Conservation (phyloP, 1,284 basidiomycete genomes). For the Schizophyllum amplum region DNA sequence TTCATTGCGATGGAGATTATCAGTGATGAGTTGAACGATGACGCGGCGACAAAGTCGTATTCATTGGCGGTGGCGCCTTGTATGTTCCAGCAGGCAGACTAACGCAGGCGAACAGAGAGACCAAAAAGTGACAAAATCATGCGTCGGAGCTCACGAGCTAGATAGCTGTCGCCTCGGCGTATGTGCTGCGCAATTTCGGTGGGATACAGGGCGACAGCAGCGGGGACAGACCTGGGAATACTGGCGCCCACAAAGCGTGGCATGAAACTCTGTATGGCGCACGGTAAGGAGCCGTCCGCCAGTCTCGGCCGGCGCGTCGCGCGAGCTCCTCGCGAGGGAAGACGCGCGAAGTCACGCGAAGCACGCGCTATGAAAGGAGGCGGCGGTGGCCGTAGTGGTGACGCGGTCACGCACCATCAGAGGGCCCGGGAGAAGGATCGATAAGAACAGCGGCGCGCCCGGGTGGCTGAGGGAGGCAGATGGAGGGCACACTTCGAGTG, state of each 20-base stretch:
- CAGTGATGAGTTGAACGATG: neutral
- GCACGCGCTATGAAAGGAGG: neutral
- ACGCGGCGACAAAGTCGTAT: neutral
- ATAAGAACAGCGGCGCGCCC: neutral
- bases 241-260: neutral
- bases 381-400: neutral
- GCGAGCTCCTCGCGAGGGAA: neutral
- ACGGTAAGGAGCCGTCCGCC: neutral
- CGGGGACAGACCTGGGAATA: neutral
- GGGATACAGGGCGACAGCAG: neutral
- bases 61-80: neutral
- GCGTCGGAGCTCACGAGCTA: neutral
- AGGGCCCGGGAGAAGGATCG: neutral
- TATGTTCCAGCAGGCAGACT: no score
- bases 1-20: neutral
- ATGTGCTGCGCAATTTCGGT: neutral
- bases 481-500: neutral
- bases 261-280: neutral
- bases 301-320: neutral
- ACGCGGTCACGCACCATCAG: neutral
- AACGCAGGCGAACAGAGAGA: no score
- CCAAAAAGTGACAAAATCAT: no score
- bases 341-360: neutral
- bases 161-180: no score
- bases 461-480: neutral